These are phyloP conservation scores for Croton laevigatus DNA, from an alignment of 441 rosid species.

Conservation along the genomic window DNA sequence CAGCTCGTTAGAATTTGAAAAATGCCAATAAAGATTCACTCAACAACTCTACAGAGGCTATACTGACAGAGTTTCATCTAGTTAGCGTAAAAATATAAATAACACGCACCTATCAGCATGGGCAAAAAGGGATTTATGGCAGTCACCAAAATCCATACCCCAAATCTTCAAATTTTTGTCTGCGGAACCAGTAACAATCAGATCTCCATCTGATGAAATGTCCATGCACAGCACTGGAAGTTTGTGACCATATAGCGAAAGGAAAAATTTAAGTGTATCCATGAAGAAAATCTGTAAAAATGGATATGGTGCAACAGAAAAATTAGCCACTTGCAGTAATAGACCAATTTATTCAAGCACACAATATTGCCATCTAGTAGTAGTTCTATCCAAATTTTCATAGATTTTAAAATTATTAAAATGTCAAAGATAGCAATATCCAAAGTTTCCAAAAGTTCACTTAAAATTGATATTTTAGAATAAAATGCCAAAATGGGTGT, in stretches of 20 bases:
- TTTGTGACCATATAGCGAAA: conserved; percentile 87
- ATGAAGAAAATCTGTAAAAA: conserved; percentile 72
- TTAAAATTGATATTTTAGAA: neutral
- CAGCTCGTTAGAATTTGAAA: conserved; percentile 29
- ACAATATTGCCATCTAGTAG: neutral
- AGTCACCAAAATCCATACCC: conserved; percentile 98
- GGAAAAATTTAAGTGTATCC: conserved; percentile 87
- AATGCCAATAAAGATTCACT: neutral
- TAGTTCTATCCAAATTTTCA: neutral
- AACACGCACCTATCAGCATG: conserved; percentile 72
- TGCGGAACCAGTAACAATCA: conserved; percentile 91
- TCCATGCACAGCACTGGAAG: conserved; percentile 93
- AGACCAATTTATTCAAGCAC: neutral
- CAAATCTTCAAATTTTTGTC: conserved; percentile 95
- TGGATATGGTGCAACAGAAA: conserved; percentile 12
- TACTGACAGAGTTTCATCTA: conserved; percentile 1
- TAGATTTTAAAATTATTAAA: neutral
- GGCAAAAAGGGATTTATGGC: conserved; percentile 96
- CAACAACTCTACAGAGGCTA: neutral
- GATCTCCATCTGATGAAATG: conserved; percentile 93
- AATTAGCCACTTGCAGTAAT: neutral
- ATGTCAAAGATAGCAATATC: neutral
- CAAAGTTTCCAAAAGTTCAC: neutral
- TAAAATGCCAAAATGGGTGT: neutral
- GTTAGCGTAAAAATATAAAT: neutral